These are phyloP conservation scores for Erigeron philadelphicus DNA, from an alignment of 140 eudicot genomes.

Conservation along the genomic window DNA sequence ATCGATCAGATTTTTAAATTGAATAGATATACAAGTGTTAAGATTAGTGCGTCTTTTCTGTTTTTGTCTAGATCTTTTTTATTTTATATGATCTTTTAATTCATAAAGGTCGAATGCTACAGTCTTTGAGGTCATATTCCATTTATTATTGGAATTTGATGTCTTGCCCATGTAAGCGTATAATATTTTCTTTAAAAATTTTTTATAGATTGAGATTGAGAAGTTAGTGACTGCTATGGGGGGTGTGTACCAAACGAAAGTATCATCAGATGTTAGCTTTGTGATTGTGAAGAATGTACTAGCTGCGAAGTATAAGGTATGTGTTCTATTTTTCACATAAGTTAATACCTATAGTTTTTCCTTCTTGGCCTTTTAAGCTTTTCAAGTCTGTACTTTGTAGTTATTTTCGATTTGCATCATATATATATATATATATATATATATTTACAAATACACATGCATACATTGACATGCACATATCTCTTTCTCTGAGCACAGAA, in stretches of 20 bases:
- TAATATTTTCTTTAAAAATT: slow-evolving; percentile 2
- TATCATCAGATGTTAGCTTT: slow-evolving; percentile 74
- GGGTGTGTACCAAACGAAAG: slow-evolving; percentile 57
- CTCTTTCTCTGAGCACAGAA: not conserved
- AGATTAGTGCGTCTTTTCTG: slow-evolving; percentile 2
- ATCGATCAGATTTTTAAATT: not conserved
- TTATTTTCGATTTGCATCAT: not conserved
- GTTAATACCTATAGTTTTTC: not conserved
- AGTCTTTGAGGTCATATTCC: slow-evolving; percentile 4
- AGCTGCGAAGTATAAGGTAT: slow-evolving; percentile 84
- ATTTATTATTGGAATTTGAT: not conserved
- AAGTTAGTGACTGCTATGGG: slow-evolving; percentile 89
- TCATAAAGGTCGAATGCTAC: slow-evolving; percentile 6
- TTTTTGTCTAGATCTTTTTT: slow-evolving; percentile 8
- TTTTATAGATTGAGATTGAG: slow-evolving; percentile 57
- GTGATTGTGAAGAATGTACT: slow-evolving; percentile 77
- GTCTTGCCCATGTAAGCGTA: not conserved
- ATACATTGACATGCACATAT: not conserved
- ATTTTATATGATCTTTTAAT: not conserved
- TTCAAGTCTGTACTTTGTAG: slow-evolving; percentile 1
- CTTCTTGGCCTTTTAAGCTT: not conserved
- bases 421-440: not conserved
- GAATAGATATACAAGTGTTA: slow-evolving; percentile 12
- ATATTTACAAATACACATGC: not conserved
- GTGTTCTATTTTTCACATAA: slow-evolving; percentile 4